Conservation (phyloP, 176 grass and related monocot genomes). For the Eragrostis curvula region DNA sequence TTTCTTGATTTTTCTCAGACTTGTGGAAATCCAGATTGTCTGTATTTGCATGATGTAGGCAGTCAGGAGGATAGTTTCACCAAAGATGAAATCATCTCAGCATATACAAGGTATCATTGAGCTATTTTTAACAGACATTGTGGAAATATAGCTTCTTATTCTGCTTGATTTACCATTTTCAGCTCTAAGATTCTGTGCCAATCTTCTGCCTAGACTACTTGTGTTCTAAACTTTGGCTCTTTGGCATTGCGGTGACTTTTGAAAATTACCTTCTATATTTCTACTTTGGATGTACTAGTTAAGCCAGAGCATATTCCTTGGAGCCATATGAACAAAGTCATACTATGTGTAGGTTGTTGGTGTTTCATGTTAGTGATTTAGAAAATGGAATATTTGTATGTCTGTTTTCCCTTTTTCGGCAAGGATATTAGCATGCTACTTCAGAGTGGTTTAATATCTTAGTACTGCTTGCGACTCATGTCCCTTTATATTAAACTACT, state of each 20-base stretch:
- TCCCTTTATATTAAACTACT: constrained; percentile 10
- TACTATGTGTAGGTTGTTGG: neutral
- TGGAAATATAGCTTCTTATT: constrained; percentile 27
- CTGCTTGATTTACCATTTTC: constrained; percentile 32
- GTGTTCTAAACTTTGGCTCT: neutral
- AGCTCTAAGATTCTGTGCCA: constrained; percentile 15
- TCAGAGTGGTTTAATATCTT: neutral
- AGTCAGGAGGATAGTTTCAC: constrained; percentile 98
- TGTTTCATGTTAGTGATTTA: neutral
- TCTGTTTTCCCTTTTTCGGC: too few relatives aligned
- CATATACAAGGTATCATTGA: constrained; percentile 81
- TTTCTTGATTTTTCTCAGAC: constrained; percentile 63
- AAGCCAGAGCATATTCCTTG: neutral
- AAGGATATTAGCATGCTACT: neutral
- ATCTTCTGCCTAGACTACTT: constrained; percentile 6
- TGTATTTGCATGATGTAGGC: constrained; percentile 98
- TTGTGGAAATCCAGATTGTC: constrained; percentile 98
- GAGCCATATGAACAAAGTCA: neutral
- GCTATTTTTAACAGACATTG: constrained; percentile 11
- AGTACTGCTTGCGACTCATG: neutral
- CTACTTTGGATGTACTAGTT: neutral
- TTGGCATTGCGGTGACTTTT: neutral
- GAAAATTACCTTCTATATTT: neutral
- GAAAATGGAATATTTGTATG: neutral
- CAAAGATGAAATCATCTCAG: constrained; percentile 99